phyloP scores from a whole-genome alignment of 2,329 filamentous ascomycete genomes.

The Scopulariopsis brevicaulis region DNA sequence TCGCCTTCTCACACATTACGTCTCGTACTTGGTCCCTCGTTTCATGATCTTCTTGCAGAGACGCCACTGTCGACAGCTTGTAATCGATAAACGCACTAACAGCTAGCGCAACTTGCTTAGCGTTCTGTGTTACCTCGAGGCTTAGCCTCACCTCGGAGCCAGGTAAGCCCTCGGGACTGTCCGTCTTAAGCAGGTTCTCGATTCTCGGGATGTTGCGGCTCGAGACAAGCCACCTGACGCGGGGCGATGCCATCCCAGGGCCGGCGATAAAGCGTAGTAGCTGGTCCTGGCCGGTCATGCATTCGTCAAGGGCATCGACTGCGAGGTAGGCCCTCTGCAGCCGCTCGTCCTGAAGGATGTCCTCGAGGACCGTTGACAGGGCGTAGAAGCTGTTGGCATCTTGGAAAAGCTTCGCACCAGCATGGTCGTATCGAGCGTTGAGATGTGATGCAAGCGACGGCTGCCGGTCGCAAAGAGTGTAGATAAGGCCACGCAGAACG shows the following conservation, averaged over 20 bases:
- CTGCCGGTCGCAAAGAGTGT: constrained; percentile 21
- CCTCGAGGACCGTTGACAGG: constrained; percentile 22
- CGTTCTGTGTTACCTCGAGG: constrained; percentile 19
- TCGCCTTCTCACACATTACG: constrained; percentile 17
- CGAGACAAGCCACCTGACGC: constrained; percentile 28
- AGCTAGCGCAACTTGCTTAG: constrained; percentile 17
- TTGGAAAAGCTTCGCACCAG: constrained; percentile 23
- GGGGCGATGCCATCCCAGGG: constrained; percentile 4
- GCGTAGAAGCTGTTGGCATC: constrained; percentile 22
- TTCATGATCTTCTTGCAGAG: not conserved
- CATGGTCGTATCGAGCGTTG: constrained; percentile 17
- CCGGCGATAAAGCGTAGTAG: constrained; percentile 23
- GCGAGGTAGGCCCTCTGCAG: constrained; percentile 19
- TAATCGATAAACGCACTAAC: constrained; percentile 21
- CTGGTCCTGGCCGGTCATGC: constrained; percentile 11
- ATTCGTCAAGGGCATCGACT: constrained; percentile 37
- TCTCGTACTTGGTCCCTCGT: constrained; percentile 4
- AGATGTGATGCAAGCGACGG: constrained; percentile 21
- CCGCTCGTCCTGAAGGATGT: constrained; percentile 23
- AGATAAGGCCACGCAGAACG: constrained; percentile 30
- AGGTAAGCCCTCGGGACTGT: not conserved
- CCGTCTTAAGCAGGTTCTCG: constrained; percentile 10
- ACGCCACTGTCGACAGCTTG: constrained; percentile 15
- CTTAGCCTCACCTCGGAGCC: not conserved
- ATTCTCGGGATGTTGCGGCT: constrained; percentile 29